Conservation (phyloP, 1,284 basidiomycete species). For the Vanrija pseudolonga region DNA sequence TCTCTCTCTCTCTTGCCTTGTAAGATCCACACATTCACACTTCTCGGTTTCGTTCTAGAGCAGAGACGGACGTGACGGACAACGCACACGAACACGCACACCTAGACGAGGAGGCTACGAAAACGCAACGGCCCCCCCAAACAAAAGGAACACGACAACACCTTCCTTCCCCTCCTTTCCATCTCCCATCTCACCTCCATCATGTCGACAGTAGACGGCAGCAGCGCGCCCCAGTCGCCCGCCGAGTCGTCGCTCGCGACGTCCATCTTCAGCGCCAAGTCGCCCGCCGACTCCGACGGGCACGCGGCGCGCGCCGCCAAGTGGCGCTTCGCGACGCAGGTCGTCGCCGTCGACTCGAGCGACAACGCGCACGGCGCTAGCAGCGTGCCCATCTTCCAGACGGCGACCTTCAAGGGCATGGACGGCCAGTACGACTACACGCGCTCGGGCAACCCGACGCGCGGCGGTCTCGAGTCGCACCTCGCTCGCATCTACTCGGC, state of each 20-base stretch:
- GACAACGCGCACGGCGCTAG: conserved; percentile 96
- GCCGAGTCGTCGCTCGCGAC: conserved; percentile 37
- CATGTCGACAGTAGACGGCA: too few relatives aligned
- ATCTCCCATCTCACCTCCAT: too few relatives aligned
- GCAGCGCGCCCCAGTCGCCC: conserved; percentile 25
- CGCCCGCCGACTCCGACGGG: conserved; percentile 28
- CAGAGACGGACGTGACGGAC: too few relatives aligned
- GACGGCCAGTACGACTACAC: conserved; percentile 85
- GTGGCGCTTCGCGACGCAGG: conserved; percentile 46
- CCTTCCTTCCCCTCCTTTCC: too few relatives aligned
- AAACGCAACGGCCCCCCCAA: too few relatives aligned
- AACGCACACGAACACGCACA: background rate
- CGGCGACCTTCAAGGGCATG: conserved; percentile 96
- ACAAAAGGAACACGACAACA: too few relatives aligned
- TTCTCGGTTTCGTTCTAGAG: too few relatives aligned
- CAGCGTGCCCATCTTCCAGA: conserved; percentile 95
- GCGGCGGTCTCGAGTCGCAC: conserved; percentile 91
- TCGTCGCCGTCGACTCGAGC: conserved; percentile 79
- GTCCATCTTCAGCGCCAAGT: conserved; percentile 27
- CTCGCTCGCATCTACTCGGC: conserved; percentile 91
- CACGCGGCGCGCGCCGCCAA: conserved; percentile 30
- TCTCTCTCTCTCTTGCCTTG: too few relatives aligned
- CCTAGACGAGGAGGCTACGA: too few relatives aligned
- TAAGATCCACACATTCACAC: too few relatives aligned
- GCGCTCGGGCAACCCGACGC: conserved; percentile 92